A percentile compares a stretch with the other conserved stretches of the same genome.
Evolutionary conservation across 768 basidiomycete species (phyloP).

Genomic region (Podaxis rugospora): DNA sequence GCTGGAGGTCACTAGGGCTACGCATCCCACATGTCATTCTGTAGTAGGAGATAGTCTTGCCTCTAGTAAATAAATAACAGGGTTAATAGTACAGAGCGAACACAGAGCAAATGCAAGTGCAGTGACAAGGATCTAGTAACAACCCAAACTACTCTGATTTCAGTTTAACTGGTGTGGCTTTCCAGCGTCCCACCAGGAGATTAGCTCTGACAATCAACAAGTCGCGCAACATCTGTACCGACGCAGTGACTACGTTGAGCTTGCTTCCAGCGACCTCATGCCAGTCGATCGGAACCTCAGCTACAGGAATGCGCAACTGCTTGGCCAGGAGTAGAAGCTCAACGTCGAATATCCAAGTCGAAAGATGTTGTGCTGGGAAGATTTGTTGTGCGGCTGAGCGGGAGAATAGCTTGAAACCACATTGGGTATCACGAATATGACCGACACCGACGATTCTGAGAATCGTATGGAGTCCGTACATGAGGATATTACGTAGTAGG

Average conservation of each 20-base stretch:
- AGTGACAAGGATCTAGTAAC: background rate
- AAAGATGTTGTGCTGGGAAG: constrained; percentile 83
- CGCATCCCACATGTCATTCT: too few relatives aligned
- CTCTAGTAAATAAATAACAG: background rate
- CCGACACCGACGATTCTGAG: constrained; percentile 86
- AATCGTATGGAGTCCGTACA: constrained; percentile 91
- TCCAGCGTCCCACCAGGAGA: constrained; percentile 77
- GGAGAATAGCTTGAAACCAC: constrained; percentile 95
- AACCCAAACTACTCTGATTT: constrained; percentile 20
- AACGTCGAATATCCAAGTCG: constrained; percentile 96
- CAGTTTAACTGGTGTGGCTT: constrained; percentile 21
- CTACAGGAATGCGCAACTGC: constrained; percentile 70
- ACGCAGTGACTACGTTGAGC: constrained; percentile 79
- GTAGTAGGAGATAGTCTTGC: too few relatives aligned
- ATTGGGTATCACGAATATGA: constrained; percentile 92
- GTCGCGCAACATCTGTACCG: constrained; percentile 86
- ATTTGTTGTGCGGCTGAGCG: constrained; percentile 75
- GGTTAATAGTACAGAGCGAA: background rate
- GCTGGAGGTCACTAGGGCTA: too few relatives aligned
- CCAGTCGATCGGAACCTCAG: constrained; percentile 88
- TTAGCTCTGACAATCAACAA: constrained; percentile 81
- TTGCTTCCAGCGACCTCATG: constrained; percentile 94
- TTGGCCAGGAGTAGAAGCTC: constrained; percentile 87
- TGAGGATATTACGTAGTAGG: constrained; percentile 81
- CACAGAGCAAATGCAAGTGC: background rate